Evolutionary conservation across 1,139 yeast species (phyloP).

Genomic region (Debaryomycetaceae sp.): DNA sequence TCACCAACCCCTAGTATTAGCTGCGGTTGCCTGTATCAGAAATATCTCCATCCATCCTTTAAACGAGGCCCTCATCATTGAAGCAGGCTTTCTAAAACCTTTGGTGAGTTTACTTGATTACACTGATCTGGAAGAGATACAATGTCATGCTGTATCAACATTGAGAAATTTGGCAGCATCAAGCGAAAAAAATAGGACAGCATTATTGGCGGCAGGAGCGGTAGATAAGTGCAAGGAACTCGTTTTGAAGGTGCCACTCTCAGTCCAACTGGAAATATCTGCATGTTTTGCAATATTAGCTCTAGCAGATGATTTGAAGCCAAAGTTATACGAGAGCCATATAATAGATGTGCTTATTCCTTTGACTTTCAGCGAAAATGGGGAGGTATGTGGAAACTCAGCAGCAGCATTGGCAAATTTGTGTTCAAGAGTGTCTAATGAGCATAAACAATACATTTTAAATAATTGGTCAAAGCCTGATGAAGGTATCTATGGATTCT

Average conservation of each 20-base stretch:
- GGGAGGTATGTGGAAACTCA: conserved; percentile 96
- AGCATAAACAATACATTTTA: conserved; percentile 72
- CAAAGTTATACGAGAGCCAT: conserved; percentile 77
- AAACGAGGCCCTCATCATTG: conserved; percentile 92
- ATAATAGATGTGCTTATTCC: conserved; percentile 89
- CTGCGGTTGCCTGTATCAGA: conserved; percentile 97
- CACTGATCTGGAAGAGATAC: conserved; percentile 90
- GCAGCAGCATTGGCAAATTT: conserved; percentile 97
- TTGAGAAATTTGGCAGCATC: conserved; percentile 94
- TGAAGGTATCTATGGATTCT: conserved; percentile 84
- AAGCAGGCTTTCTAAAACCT: conserved; percentile 92
- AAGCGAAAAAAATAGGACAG: conserved; percentile 87
- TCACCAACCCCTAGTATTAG: conserved; percentile 88
- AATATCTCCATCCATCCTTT: conserved; percentile 95
- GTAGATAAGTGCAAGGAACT: conserved; percentile 89
- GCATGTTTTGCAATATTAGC: conserved; percentile 98
- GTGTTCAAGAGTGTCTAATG: conserved; percentile 79
- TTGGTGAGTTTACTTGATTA: conserved; percentile 81
- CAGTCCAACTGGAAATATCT: conserved; percentile 92
- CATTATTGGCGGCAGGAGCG: conserved; percentile 92
- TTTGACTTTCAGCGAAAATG: conserved; percentile 79
- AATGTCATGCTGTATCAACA: conserved; percentile 96
- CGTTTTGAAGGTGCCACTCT: conserved; percentile 78
- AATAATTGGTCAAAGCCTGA: conserved; percentile 77
- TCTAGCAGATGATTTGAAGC: conserved; percentile 90